Conservation (phyloP, 495 filamentous ascomycete genomes). For the Jackrogersella multiformis region DNA sequence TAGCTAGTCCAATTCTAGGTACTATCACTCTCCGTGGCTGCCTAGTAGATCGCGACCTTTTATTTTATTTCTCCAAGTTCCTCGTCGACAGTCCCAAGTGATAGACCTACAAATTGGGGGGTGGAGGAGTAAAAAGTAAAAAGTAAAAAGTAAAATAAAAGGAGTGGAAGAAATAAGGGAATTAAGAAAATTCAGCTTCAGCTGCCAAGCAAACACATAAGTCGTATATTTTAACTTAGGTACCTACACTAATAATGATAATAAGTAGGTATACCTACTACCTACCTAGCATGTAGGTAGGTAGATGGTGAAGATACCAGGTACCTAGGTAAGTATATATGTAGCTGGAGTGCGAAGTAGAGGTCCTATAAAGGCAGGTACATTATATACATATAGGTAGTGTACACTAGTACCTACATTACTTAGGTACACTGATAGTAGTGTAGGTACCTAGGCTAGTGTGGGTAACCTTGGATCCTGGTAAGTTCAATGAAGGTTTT, state of each 20-base stretch:
- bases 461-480: no score
- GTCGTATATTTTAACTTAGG: background rate
- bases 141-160: background rate
- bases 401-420: background rate
- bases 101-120: background rate
- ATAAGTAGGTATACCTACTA: no score
- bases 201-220: slow-evolving; percentile 2
- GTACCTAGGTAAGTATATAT: background rate
- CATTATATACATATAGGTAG: no score
- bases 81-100: background rate
- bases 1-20: no score
- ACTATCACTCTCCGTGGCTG: background rate
- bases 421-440: no score
- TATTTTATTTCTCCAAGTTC: background rate
- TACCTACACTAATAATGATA: no score
- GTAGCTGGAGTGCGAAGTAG: background rate
- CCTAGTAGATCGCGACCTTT: background rate
- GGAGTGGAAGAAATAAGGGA: background rate
- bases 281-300: no score
- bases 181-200: background rate
- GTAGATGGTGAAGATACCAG: background rate
- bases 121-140: background rate
- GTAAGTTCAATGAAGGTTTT: no score
- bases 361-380: background rate
- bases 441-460: no score